Evolutionary conservation across 768 basidiomycete species (phyloP).

Genomic region (Gymnopilus junonius): DNA sequence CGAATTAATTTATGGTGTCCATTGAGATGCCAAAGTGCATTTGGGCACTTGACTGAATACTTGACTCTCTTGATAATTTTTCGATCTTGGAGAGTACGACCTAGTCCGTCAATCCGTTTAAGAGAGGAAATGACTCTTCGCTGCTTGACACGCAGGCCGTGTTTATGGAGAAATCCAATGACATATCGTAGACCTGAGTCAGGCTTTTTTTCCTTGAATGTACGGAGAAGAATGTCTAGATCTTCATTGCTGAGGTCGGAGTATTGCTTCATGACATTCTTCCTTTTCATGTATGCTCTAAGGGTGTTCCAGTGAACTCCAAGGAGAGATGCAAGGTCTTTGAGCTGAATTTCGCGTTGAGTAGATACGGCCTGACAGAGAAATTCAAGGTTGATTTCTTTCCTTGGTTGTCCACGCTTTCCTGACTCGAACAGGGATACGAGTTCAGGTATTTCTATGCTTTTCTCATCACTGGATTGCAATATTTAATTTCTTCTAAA

Average conservation of each 20-base stretch:
- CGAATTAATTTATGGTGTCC: constrained; percentile 15
- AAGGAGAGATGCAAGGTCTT: background rate
- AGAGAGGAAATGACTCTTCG: too few species aligned
- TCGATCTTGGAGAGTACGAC: background rate
- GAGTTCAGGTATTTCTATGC: too few species aligned
- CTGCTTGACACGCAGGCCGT: background rate
- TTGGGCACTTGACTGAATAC: background rate
- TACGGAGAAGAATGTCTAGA: background rate
- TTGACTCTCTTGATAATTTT: background rate
- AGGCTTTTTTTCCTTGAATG: background rate
- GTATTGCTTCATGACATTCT: background rate
- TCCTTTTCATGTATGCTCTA: background rate
- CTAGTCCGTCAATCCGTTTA: background rate
- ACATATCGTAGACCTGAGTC: background rate
- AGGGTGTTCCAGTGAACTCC: background rate
- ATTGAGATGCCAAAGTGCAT: constrained; percentile 10
- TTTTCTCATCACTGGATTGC: too few species aligned
- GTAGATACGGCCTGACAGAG: background rate
- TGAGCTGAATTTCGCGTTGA: background rate
- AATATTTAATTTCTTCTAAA: too few species aligned
- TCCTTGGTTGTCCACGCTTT: background rate
- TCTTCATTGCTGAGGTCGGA: background rate
- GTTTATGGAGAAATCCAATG: background rate
- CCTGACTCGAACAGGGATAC: too few species aligned
- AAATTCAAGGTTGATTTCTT: background rate